phyloP scores from a whole-genome alignment of 2,329 filamentous ascomycete species.

The Trichoderma hamatum region DNA sequence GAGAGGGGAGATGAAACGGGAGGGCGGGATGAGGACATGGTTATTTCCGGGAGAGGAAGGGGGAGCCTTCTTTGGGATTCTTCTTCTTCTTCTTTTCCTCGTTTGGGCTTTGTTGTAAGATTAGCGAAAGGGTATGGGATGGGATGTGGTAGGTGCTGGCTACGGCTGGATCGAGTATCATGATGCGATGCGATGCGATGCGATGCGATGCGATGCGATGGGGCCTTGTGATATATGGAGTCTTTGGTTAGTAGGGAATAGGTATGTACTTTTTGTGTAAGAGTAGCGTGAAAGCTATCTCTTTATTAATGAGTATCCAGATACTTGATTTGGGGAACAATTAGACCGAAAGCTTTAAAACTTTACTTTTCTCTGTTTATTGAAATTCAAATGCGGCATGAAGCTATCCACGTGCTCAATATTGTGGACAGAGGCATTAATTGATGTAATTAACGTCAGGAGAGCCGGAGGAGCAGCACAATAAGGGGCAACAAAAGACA shows the following conservation, averaged over 20 bases:
- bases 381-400: not conserved
- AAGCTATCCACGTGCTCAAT: not conserved
- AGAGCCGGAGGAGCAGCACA: not conserved
- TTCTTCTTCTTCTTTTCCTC: not conserved
- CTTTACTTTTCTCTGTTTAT: not conserved
- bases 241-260: not conserved
- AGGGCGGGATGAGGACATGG: not conserved
- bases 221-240: not conserved
- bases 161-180: not conserved
- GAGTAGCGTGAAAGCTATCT: not conserved
- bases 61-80: not conserved
- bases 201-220: not conserved
- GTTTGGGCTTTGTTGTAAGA: not conserved
- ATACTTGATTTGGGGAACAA: not conserved
- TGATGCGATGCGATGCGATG: not conserved
- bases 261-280: not conserved
- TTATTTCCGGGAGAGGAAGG: not conserved
- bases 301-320: too few relatives aligned
- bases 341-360: too few relatives aligned
- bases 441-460: not conserved
- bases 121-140: conserved; percentile 10
- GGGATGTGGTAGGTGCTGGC: not conserved
- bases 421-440: not conserved
- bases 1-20: not conserved
- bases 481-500: not conserved